Evolutionary conservation across 768 basidiomycete genomes (phyloP), one percentile per base, ranked within the genome.

Genomic region (Vishniacozyma victoriae): DNA sequence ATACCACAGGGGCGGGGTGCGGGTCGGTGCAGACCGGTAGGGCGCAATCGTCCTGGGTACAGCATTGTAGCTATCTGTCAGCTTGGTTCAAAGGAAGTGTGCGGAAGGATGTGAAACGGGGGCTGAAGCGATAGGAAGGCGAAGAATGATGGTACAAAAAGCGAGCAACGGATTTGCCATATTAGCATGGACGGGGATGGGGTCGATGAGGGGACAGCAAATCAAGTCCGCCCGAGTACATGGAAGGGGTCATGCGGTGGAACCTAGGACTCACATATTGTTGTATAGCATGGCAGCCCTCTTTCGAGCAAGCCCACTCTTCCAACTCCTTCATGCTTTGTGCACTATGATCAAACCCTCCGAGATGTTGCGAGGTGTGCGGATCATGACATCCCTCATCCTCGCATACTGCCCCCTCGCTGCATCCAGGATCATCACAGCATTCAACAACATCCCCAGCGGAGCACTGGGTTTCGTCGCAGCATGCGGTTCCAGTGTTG

Each of bases 241-340:
- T 3, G 4, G 16, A 22, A 25, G 5, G 27, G 35, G 19, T 31
- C 23, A 22, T 13, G 25, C 23, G 14, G 20, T 19, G 7, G 15
- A 36, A 22, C 3, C 31, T 39, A 13, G 9, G 7, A 59, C 64
- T 48, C 36, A 61, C 64, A 23, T 60, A 59, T 53, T 67, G 61
- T 44, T 67, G 59, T 19, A 67, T 59, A 22, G 62, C 59, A 46
- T 60, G 46, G 44, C 59, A 63, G 3, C 64, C 64, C 46, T 67
- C 64, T 54, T 60, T 59, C 13, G 57, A 44, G 31, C 59, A 60
- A n/a, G 62, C 59, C 64, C 64, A 67, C 26, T 48, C 38, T 31
- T 59, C 57, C 35, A 67, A 43, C 35, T 57, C 60, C 19, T 37
- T 46, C 38, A 48, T 33, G n/a, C 29, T n/a, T 33, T 33, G 9